phyloP scores from a whole-genome alignment of 495 filamentous ascomycete species.

The Trichoderma asperelloides region DNA sequence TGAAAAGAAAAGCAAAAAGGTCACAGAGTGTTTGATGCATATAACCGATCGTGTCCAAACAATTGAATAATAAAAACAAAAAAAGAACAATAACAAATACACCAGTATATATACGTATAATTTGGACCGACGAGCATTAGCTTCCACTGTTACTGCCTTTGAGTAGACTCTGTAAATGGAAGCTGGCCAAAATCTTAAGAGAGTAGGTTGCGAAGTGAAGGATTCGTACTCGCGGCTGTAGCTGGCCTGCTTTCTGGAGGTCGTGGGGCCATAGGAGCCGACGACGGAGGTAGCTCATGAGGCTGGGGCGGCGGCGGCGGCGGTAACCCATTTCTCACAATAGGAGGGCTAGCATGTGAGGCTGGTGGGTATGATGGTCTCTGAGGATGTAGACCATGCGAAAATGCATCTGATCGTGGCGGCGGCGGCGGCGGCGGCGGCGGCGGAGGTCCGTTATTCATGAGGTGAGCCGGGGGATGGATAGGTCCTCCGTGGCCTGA shows the following conservation, averaged over 20 bases:
- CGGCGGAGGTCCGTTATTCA: slow-evolving; percentile 24
- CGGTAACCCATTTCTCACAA: slow-evolving; percentile 14
- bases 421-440: slow-evolving; percentile 15
- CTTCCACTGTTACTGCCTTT: background rate
- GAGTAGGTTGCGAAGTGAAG: slow-evolving; percentile 66
- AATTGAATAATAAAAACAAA: background rate
- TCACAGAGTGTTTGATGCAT: background rate
- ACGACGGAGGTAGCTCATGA: slow-evolving; percentile 9
- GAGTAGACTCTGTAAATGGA: background rate
- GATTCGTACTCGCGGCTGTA: slow-evolving; percentile 63
- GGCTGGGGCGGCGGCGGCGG: slow-evolving; percentile 17
- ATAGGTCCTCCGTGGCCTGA: slow-evolving; percentile 13
- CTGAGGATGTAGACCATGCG: slow-evolving; percentile 27
- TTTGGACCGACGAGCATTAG: too few relatives aligned
- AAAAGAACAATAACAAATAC: background rate
- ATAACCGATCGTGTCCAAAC: background rate
- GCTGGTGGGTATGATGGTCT: slow-evolving; percentile 21
- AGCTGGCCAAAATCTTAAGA: slow-evolving; percentile 30
- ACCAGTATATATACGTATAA: background rate
- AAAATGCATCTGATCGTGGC: slow-evolving; percentile 24
- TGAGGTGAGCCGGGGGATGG: slow-evolving; percentile 28
- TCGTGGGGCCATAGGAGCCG: slow-evolving; percentile 13
- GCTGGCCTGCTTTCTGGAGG: slow-evolving; percentile 35
- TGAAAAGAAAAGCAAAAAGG: background rate
- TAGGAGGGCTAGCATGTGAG: slow-evolving; percentile 29